Evolutionary conservation across 352 stramenopile genomes (phyloP).

Genomic region (Phytopythium aichiense): DNA sequence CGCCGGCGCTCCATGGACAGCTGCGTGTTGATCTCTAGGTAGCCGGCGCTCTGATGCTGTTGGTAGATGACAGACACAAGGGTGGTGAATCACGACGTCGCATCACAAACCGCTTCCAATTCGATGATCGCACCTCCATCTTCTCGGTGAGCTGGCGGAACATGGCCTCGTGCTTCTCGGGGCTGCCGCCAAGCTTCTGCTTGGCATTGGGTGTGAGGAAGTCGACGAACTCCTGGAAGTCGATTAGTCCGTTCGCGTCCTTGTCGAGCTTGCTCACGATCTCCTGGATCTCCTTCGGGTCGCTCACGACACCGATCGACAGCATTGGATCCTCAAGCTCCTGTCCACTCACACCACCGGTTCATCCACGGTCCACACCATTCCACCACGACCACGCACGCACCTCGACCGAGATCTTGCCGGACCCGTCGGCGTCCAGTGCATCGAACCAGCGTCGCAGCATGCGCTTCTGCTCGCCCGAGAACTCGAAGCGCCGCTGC

Average conservation of each 20-base stretch:
- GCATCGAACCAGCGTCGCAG: conserved; percentile 74
- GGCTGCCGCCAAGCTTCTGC: conserved; percentile 26
- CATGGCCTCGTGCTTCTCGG: conserved; percentile 62
- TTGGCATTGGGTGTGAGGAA: conserved; percentile 62
- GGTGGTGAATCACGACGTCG: not conserved
- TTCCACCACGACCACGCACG: not conserved
- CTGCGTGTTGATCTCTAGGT: conserved; percentile 76
- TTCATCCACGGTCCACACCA: not conserved
- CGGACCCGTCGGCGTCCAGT: conserved; percentile 57
- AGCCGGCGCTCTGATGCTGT: conserved; percentile 64
- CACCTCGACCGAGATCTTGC: conserved; percentile 71
- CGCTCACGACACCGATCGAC: conserved; percentile 70
- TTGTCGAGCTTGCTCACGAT: conserved; percentile 65
- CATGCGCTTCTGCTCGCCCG: conserved; percentile 67
- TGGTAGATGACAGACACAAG: not conserved
- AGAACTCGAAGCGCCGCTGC: conserved; percentile 58
- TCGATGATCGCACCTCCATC: conserved; percentile 41
- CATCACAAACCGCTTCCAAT: not conserved
- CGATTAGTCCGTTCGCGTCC: conserved; percentile 66
- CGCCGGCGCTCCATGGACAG: conserved; percentile 65
- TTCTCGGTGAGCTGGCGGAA: conserved; percentile 76
- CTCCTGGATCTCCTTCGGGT: conserved; percentile 51
- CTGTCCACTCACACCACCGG: conserved; percentile 5
- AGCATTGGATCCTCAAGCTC: conserved; percentile 78
- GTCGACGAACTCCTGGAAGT: conserved; percentile 78